phyloP scores from a whole-genome alignment of 805 yeast genomes.

The Wickerhamiella spandovensis region DNA sequence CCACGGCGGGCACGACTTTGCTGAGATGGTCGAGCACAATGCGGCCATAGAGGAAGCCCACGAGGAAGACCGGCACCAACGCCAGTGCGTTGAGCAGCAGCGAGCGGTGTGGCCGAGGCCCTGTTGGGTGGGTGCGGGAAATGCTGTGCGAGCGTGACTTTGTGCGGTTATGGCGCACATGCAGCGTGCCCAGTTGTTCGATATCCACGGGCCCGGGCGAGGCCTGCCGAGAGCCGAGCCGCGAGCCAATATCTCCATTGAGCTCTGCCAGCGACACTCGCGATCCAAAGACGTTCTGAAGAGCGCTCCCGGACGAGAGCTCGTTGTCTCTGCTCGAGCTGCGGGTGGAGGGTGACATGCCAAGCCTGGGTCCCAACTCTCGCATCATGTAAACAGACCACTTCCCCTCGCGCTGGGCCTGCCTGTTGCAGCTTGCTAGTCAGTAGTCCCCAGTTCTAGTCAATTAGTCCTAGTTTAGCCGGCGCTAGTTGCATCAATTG shows the following conservation, averaged over 20 bases:
- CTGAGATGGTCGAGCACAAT: constrained; percentile 6
- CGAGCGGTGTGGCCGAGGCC: not conserved
- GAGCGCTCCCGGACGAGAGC: constrained; percentile 9
- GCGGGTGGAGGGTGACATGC: not conserved
- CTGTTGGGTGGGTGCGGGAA: not conserved
- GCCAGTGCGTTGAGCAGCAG: not conserved
- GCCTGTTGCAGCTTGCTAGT: too few relatives aligned
- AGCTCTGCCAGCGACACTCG: constrained; percentile 26
- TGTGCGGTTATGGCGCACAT: not conserved
- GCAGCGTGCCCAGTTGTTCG: not conserved
- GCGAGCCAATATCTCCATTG: constrained; percentile 19
- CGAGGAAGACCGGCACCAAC: constrained; percentile 1
- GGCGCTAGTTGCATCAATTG: too few relatives aligned
- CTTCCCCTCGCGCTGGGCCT: not conserved
- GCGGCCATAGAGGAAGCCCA: constrained; percentile 11
- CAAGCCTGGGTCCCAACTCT: not conserved
- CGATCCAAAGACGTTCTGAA: constrained; percentile 29
- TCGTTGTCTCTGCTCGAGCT: not conserved
- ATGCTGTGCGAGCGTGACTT: constrained; percentile 1
- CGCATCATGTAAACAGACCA: not conserved
- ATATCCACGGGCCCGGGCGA: not conserved
- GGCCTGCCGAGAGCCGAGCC: not conserved
- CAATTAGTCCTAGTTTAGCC: too few relatives aligned
- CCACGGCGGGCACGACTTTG: constrained; percentile 3
- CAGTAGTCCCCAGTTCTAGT: too few relatives aligned